Conservation (phyloP, 257 asterid genomes). For the Primulina huaijiensis region DNA sequence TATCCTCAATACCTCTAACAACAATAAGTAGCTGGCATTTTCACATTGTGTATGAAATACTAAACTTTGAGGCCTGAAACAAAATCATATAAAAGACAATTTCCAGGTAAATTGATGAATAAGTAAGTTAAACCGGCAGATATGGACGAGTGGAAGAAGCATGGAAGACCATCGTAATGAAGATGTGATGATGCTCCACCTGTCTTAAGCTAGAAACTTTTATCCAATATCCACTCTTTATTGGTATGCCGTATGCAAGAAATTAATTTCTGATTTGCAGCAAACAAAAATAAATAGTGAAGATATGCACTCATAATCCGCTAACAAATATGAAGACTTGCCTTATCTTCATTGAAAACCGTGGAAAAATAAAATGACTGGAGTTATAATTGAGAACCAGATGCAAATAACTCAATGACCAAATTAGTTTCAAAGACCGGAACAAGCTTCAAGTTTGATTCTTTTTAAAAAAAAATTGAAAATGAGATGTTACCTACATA, state of each 20-base stretch:
- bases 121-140: neutral
- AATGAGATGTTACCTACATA: neutral
- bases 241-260: neutral
- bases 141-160: neutral
- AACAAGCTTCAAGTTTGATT: neutral
- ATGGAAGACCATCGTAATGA: neutral
- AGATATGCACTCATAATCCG: neutral
- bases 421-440: neutral
- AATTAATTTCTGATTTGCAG: neutral
- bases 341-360: neutral
- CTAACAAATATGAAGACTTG: neutral
- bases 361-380: neutral
- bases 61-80: neutral
- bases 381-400: neutral
- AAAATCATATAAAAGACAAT: neutral
- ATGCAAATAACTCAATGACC: too few species aligned
- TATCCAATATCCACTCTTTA: neutral
- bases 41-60: neutral
- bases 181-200: neutral
- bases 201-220: neutral
- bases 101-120: neutral
- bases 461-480: neutral
- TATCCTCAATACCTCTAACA: too few species aligned
- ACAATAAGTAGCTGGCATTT: too few species aligned
- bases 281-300: too few species aligned